Conservation (phyloP, 2,329 filamentous ascomycete genomes). For the Alternaria gaisen region DNA sequence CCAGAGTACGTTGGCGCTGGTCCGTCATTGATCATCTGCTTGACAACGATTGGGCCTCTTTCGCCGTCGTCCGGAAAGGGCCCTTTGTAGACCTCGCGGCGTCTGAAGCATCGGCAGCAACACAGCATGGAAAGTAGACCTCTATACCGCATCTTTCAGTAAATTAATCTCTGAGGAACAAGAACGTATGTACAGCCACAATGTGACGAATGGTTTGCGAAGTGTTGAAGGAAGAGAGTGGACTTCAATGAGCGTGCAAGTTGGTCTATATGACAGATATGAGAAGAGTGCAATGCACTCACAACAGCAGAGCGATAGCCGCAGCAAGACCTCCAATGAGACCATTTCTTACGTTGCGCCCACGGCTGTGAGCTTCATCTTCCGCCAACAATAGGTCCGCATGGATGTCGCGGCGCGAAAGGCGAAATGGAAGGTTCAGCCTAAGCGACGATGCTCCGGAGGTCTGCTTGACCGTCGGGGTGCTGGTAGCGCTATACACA, state of each 20-base stretch:
- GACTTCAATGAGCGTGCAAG: not conserved
- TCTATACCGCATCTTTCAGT: not conserved
- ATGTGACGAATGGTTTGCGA: not conserved
- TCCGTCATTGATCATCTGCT: not conserved
- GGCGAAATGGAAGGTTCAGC: not conserved
- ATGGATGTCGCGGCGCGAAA: not conserved
- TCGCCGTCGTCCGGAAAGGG: not conserved
- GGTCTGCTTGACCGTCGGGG: not conserved
- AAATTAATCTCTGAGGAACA: not conserved
- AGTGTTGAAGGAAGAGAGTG: not conserved
- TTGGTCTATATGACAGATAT: slow-evolving; percentile 1
- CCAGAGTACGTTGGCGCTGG: not conserved
- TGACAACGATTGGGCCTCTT: not conserved
- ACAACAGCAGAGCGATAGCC: slow-evolving; percentile 11
- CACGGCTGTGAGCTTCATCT: not conserved
- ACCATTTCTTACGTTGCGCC: not conserved
- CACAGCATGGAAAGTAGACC: slow-evolving; percentile 3
- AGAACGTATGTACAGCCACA: not conserved
- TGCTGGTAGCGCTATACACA: slow-evolving; percentile 17
- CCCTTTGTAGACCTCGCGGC: not conserved
- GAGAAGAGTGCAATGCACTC: slow-evolving; percentile 13
- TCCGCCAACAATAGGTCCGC: not conserved
- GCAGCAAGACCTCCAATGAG: slow-evolving; percentile 9
- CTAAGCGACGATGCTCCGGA: slow-evolving; percentile 11
- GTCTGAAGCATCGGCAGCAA: slow-evolving; percentile 3